Base-by-base conservation (phyloP, 2,329 filamentous ascomycete genomes). In the Exophiala sp. region DNA sequence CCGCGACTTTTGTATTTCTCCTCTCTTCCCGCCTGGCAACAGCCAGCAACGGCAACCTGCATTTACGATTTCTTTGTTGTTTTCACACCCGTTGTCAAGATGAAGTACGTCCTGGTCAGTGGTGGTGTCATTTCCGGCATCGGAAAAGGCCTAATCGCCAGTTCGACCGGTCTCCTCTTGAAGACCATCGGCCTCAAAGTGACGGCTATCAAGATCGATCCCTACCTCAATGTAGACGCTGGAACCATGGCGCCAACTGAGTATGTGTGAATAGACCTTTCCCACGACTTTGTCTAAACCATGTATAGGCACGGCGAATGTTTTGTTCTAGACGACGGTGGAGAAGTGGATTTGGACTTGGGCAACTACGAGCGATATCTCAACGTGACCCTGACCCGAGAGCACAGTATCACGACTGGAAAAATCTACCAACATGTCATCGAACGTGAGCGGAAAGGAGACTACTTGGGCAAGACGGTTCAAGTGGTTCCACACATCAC, bases 351-450 rank as follows among this genome's bases (percentile, higher is more conserved):
- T 66, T 80, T 89, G 54, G 86, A 89, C 68, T 77, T 89, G 33
- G 86, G 86, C 61, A 89, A 89, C 71, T 89, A 88, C 72, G 86
- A 89, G 69, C 81, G 86, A 40, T 95, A 95, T 69, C 84, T 96
- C 50, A 86, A 86, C 66, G 86, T 92, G 61, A 88, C 86, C 51
- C 79, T 97, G 57, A 89, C 84, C 7, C 80, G 86, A 58, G 91
- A 96, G 64, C 90, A 92, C 77, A 97, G 97, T 73, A 95, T 99
- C 72, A 99, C 94, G 3, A 96, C 92, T 5, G 94, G 94, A 68
- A 96, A 97, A 77, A 90, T 97, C 63, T 97, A 96, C 74, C 81
- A 89, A 67, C 84, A 88, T 65, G 91, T 96, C 50, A 91, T 96
- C 65, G 83, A 91, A 66, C 84, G 83, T 58, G 84, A 87, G 72